Evolutionary conservation across 495 filamentous ascomycete genomes (phyloP).

Genomic region (Neurospora sp.): DNA sequence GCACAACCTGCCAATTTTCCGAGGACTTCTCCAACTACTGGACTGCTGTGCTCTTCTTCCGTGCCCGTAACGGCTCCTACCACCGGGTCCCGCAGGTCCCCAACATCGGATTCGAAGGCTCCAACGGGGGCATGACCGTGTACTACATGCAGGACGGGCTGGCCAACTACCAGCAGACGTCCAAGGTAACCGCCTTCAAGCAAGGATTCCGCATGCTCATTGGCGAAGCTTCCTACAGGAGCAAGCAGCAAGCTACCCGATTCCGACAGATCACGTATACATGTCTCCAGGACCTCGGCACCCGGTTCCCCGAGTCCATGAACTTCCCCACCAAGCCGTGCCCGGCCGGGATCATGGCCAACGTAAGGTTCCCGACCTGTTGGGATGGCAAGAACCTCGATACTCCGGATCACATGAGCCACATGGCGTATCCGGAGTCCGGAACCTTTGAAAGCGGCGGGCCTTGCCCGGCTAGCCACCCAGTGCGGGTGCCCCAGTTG

Average conservation of each 20-base stretch:
- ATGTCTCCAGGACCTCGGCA: constrained; percentile 16
- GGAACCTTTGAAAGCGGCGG: constrained; percentile 29
- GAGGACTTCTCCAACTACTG: constrained; percentile 37
- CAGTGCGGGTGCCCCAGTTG: constrained; percentile 26
- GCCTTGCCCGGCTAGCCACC: constrained; percentile 24
- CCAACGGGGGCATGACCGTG: constrained; percentile 33
- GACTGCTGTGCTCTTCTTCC: constrained; percentile 33
- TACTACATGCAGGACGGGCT: constrained; percentile 38
- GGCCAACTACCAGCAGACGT: constrained; percentile 28
- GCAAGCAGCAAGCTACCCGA: constrained; percentile 23
- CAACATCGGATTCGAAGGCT: constrained; percentile 32
- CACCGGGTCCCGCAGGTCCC: constrained; percentile 32
- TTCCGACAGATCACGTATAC: constrained; percentile 31
- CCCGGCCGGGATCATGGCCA: constrained; percentile 26
- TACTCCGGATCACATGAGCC: constrained; percentile 23
- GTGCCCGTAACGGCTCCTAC: constrained; percentile 26
- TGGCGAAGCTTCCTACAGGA: constrained; percentile 23
- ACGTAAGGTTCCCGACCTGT: constrained; percentile 21
- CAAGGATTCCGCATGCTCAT: constrained; percentile 34
- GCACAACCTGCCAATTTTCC: constrained; percentile 30
- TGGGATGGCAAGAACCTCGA: constrained; percentile 23
- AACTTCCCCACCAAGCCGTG: constrained; percentile 18
- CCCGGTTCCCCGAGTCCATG: constrained; percentile 17
- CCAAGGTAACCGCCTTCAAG: constrained; percentile 37
- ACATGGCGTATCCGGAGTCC: constrained; percentile 28